Evolutionary conservation across 2,329 filamentous ascomycete genomes (phyloP).

Genomic region (Diaporthe sp.): DNA sequence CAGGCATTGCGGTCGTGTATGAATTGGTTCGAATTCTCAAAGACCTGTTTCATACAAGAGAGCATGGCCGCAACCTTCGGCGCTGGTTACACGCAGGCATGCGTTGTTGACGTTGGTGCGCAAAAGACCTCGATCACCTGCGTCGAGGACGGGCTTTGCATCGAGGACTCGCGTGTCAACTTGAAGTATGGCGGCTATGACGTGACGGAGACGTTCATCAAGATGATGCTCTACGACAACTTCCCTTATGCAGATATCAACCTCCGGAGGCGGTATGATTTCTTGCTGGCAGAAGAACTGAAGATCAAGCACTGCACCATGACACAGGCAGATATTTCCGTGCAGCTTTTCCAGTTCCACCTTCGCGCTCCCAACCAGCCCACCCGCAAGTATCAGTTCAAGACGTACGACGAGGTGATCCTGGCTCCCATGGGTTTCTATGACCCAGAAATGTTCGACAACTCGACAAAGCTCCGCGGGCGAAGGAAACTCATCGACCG

Average conservation of each 20-base stretch:
- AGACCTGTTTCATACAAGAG: conserved; percentile 95
- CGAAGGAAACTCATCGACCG: conserved; percentile 86
- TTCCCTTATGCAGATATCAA: conserved; percentile 98
- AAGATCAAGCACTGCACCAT: conserved; percentile 95
- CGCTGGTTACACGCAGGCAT: conserved; percentile 92
- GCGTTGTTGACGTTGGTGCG: conserved; percentile 95
- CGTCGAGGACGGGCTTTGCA: conserved; percentile 94
- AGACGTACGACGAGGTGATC: conserved; percentile 96
- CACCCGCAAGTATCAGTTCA: conserved; percentile 94
- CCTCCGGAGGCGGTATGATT: conserved; percentile 89
- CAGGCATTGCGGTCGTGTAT: conserved; percentile 87
- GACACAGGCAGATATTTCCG: conserved; percentile 89
- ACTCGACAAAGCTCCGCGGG: conserved; percentile 81
- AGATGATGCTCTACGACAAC: conserved; percentile 97
- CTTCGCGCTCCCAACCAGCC: conserved; percentile 89
- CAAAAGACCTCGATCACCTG: conserved; percentile 98
- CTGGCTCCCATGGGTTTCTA: conserved; percentile 97
- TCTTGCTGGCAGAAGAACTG: conserved; percentile 91
- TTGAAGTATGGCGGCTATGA: conserved; percentile 94
- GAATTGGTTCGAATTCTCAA: conserved; percentile 89
- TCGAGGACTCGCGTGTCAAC: conserved; percentile 95
- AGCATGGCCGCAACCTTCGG: conserved; percentile 95
- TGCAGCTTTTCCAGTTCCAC: conserved; percentile 91
- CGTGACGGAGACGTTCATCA: conserved; percentile 93
- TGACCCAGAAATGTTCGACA: conserved; percentile 88